A percentile compares a stretch with the other conserved stretches of the same genome.
Evolutionary conservation across 2,329 filamentous ascomycete genomes (phyloP).

Genomic region (Epichloe sibirici): DNA sequence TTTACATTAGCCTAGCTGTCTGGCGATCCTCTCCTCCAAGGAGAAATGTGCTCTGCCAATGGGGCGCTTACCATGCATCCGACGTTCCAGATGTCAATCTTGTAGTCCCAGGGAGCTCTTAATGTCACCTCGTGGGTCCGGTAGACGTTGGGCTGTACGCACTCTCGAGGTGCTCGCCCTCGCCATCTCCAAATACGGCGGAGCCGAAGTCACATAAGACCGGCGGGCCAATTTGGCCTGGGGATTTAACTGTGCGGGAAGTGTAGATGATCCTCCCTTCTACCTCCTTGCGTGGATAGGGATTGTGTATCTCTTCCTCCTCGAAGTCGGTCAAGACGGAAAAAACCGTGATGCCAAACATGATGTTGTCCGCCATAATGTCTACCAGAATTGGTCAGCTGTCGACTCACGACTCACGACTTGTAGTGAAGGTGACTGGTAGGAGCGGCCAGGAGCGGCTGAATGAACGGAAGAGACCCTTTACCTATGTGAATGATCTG

Average conservation of each 20-base stretch:
- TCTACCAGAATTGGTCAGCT: conserved; percentile 10
- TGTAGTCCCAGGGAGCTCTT: conserved; percentile 29
- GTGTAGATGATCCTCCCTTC: conserved; percentile 28
- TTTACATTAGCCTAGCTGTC: neutral
- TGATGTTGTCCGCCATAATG: conserved; percentile 35
- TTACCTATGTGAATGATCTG: conserved; percentile 27
- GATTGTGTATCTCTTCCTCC: conserved; percentile 25
- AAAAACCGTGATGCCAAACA: conserved; percentile 27
- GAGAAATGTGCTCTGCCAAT: neutral
- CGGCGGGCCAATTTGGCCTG: conserved; percentile 18
- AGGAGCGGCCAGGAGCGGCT: too few species aligned
- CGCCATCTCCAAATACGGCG: conserved; percentile 22
- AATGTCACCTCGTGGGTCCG: conserved; percentile 35
- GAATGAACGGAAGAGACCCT: too few species aligned
- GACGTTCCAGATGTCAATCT: conserved; percentile 39
- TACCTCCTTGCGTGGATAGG: conserved; percentile 28
- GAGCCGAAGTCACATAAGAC: conserved; percentile 39
- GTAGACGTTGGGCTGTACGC: conserved; percentile 28
- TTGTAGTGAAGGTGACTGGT: too few species aligned
- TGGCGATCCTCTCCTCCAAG: neutral
- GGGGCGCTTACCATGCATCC: conserved; percentile 31
- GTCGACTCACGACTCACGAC: too few species aligned
- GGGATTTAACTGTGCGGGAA: conserved; percentile 26
- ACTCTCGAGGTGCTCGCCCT: conserved; percentile 19
- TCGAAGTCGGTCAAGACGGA: conserved; percentile 26